Evolutionary conservation across 805 yeast genomes (phyloP), one percentile per base, ranked within the genome.

Genomic region (Kluyveromyces siamensis): DNA sequence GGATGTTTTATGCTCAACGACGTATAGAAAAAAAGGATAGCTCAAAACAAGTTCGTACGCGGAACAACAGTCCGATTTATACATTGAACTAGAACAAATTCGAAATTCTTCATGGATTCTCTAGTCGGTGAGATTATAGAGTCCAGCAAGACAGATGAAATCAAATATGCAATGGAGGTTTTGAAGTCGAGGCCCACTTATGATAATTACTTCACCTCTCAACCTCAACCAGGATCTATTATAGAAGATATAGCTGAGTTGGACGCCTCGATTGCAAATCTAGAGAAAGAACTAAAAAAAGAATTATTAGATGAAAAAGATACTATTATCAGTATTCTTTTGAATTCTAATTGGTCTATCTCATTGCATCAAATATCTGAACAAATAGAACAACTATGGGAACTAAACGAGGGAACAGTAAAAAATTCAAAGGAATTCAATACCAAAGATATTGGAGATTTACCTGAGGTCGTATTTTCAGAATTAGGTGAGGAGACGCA

Each of bases 161-260:
- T 44, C 40, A 19, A 45, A n/a, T 47, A 53, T 2, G 50, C 61
- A 2, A 51, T 43, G 13, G 40, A 40, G 18, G 41, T 44, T 14
- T 33, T 50, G 39, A 71, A 76, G 41, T 75, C 76, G 41, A 78
- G 79, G 35, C 72, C 64, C 49, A 73, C 60, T 51, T 80, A 56
- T 56, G 63, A 45, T 54, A 67, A 67, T 52, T 77, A 62, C 56
- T 76, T 61, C 58, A 74, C 66, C 0, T 72, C 68, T 30, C 72
- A 53, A 16, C 71, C 74, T 1, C 56, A 58, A 8, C 54, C 64
- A 2, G 68, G 69, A 33, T 61, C 61, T 35, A 52, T 63, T 19
- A 77, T 80, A 1, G 87, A 83, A 54, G 89, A 82, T 58, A 81
- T 84, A 40, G 90, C 90, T 0, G 91, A 84, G 57, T 63, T 83